These are phyloP conservation scores for Mallotus repandus DNA, from an alignment of 441 rosid species.

Conservation along the genomic window DNA sequence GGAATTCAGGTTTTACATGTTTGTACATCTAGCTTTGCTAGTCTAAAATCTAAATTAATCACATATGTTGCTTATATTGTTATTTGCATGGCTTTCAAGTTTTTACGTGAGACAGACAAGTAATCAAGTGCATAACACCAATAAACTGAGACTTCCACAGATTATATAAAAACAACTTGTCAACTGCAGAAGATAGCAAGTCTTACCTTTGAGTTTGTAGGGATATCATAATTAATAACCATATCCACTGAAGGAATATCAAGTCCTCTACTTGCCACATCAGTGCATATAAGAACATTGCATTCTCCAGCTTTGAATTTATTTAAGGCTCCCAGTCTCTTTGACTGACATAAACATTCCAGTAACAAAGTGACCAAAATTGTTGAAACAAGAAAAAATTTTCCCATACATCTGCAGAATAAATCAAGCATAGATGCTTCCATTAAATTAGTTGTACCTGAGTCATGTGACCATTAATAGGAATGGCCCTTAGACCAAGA, in stretches of 20 bases:
- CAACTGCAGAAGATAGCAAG: conserved; percentile 5
- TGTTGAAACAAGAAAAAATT: background rate
- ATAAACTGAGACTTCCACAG: background rate
- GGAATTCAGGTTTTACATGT: background rate
- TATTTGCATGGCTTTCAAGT: background rate
- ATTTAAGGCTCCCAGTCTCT: conserved; percentile 92
- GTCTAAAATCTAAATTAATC: too few species aligned
- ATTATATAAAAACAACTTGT: background rate
- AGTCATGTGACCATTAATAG: conserved; percentile 95
- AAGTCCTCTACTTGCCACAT: conserved; percentile 98
- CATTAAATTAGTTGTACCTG: conserved; percentile 48
- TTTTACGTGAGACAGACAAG: background rate
- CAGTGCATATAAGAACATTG: conserved; percentile 87
- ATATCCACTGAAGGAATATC: conserved; percentile 94
- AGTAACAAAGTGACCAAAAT: conserved; percentile 13
- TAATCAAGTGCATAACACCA: background rate
- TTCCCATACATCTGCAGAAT: background rate
- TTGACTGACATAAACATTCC: conserved; percentile 49
- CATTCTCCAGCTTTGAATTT: conserved; percentile 97
- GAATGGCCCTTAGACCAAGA: conserved; percentile 91
- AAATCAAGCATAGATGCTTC: background rate
- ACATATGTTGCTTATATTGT: background rate
- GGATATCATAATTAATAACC: conserved; percentile 86
- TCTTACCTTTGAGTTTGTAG: conserved; percentile 81
- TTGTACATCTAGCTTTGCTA: too few species aligned